Evolutionary conservation across 1,284 basidiomycete genomes (phyloP).

Genomic region (Austropuccinia psidii): DNA sequence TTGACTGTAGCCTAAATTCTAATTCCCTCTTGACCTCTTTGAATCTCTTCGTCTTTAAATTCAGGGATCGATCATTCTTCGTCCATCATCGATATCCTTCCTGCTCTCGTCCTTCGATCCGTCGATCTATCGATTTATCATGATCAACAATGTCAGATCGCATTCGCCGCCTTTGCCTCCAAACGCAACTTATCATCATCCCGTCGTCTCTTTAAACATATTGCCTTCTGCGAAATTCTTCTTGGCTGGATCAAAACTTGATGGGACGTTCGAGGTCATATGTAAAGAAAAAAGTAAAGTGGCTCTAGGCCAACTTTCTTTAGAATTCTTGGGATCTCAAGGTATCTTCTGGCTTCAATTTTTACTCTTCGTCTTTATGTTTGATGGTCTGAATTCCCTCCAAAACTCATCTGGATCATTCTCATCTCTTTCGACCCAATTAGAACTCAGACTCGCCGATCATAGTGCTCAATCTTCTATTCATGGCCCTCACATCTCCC

Average conservation of each 20-base stretch:
- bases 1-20: no score
- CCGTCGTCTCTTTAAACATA: conserved; percentile 1
- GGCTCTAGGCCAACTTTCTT: conserved; percentile 19
- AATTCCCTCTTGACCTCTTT: no score
- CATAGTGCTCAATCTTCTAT: conserved; percentile 44
- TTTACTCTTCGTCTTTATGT: not conserved
- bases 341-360: not conserved
- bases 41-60: no score
- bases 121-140: no score
- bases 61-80: no score
- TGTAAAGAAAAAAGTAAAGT: conserved; percentile 26
- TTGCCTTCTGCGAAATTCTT: conserved; percentile 8
- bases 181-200: conserved; percentile 31
- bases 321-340: conserved; percentile 24
- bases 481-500: conserved; percentile 38
- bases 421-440: not conserved
- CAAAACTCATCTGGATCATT: not conserved
- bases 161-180: conserved; percentile 36
- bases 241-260: not conserved
- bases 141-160: conserved; percentile 4
- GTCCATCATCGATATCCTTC: no score
- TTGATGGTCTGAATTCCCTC: not conserved
- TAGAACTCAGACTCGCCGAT: conserved; percentile 43
- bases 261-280: not conserved
- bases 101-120: no score